phyloP scores from a whole-genome alignment of 768 basidiomycete genomes.

The Boletus sensibilis region DNA sequence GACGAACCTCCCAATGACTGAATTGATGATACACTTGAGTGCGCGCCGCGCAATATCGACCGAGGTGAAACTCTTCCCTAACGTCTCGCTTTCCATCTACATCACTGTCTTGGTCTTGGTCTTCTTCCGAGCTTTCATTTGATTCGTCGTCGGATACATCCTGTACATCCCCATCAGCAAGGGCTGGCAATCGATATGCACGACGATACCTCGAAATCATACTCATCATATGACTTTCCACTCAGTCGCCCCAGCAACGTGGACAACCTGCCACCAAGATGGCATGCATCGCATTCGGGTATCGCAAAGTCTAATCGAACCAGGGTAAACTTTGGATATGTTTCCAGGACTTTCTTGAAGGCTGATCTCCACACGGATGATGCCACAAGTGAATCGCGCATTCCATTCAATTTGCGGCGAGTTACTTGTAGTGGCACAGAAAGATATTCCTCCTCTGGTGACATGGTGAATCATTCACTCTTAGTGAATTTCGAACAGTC shows the following conservation, averaged over 20 bases:
- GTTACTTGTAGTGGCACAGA: slow-evolving; percentile 62
- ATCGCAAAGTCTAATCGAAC: slow-evolving; percentile 51
- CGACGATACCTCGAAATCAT: slow-evolving; percentile 60
- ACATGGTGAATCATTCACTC: background rate
- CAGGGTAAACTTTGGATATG: slow-evolving; percentile 63
- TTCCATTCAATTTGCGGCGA: slow-evolving; percentile 67
- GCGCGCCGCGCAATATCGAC: slow-evolving; percentile 76
- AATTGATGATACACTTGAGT: slow-evolving; percentile 68
- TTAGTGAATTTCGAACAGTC: background rate
- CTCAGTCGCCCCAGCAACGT: slow-evolving; percentile 58
- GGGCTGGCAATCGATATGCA: background rate
- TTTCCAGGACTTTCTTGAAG: slow-evolving; percentile 64
- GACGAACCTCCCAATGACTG: slow-evolving; percentile 79
- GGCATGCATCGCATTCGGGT: slow-evolving; percentile 80
- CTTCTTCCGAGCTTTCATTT: slow-evolving; percentile 27
- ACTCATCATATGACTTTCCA: slow-evolving; percentile 68
- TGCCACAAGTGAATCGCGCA: slow-evolving; percentile 72
- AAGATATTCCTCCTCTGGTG: slow-evolving; percentile 65
- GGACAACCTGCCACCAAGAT: slow-evolving; percentile 67
- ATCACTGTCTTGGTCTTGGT: slow-evolving; percentile 10
- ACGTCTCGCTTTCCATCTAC: slow-evolving; percentile 6
- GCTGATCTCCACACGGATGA: slow-evolving; percentile 82
- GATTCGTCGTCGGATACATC: slow-evolving; percentile 24
- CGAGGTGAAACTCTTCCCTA: slow-evolving; percentile 55
- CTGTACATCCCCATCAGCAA: slow-evolving; percentile 11